These are phyloP conservation scores for Sporothrix phasma DNA, from an alignment of 2,329 filamentous ascomycete genomes.

Conservation along the genomic window DNA sequence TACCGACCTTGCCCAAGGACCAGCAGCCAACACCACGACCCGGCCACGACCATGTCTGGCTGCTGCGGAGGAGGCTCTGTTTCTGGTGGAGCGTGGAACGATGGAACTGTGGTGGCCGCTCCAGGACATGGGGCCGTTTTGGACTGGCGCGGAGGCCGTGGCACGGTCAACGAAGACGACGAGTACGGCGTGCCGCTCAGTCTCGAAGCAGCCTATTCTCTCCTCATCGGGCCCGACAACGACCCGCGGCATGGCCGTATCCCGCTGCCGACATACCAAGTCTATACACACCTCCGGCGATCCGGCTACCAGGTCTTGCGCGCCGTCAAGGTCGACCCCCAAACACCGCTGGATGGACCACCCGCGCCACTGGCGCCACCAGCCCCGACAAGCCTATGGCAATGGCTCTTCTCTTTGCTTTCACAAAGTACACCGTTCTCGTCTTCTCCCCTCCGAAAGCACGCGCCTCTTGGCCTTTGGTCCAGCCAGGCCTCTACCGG, in stretches of 20 bases:
- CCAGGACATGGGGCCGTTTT: conserved; percentile 41
- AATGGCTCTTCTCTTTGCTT: conserved; percentile 45
- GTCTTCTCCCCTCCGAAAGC: not conserved
- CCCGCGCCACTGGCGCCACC: not conserved
- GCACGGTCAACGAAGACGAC: conserved; percentile 19
- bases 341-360: not conserved
- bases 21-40: conserved; percentile 24
- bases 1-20: conserved; percentile 45
- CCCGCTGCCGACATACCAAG: conserved; percentile 70
- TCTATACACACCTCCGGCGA: conserved; percentile 77
- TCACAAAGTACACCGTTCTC: not conserved
- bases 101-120: conserved; percentile 79
- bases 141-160: not conserved
- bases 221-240: conserved; percentile 63
- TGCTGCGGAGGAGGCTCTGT: conserved; percentile 85
- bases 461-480: conserved; percentile 41
- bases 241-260: conserved; percentile 44
- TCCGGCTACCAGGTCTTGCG: conserved; percentile 62
- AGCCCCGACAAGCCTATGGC: conserved; percentile 31
- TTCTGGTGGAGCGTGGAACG: conserved; percentile 76
- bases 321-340: conserved; percentile 6
- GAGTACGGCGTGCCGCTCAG: conserved; percentile 70
- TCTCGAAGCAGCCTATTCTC: conserved; percentile 79
- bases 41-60: conserved; percentile 59
- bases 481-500: conserved; percentile 54